Base-by-base conservation (phyloP, 2,329 filamentous ascomycete genomes). In the Fusarium nanum region DNA sequence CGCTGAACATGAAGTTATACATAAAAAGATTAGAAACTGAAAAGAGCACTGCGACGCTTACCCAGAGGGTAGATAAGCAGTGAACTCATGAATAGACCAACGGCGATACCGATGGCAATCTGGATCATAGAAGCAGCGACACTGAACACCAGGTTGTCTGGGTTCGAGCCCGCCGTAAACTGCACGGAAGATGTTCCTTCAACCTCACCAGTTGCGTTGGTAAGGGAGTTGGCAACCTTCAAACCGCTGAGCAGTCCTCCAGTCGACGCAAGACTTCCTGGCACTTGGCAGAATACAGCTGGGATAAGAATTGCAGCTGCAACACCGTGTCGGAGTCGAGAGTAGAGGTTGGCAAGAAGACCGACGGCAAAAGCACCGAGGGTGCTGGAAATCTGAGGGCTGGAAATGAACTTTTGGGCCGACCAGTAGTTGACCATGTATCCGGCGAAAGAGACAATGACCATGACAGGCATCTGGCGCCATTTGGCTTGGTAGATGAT, bases 401-500 rank as follows among this genome's bases (percentile, higher is more conserved):
- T 93, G 25, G 86, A 88, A 8, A 84, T 81, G 76, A 95, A 93
- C 42, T 85, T 88, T 25, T 85, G 82, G 18, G 87, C 86, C 48
- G 87, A 89, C 80, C 92, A 94, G 80, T 88, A 93, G 76, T 92
- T 94, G 72, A 93, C 90, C 5, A 93, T 80, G 76, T 94, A 95
- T 5, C 93, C 93, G 1, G 87, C 85, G 60, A 92, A 87, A 3
- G 92, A 88, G 58, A 96, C 93, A 48, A 90, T 41, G 4, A 93
- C 81, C 92, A 95, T 95, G 55, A 92, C 84, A 0, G 93, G 93
- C 71, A 91, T 88, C 77, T 96, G 93, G 71, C 89, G 92, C 88
- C 89, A 93, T 78, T 93, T 93, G 41, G 91, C 92, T 73, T 94
- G 92, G 77, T 94, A 94, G 77, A 94, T 89, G 60, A 94, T 82